Conservation (phyloP, 768 basidiomycete species). For the Tricholoma bakamatsutake region DNA sequence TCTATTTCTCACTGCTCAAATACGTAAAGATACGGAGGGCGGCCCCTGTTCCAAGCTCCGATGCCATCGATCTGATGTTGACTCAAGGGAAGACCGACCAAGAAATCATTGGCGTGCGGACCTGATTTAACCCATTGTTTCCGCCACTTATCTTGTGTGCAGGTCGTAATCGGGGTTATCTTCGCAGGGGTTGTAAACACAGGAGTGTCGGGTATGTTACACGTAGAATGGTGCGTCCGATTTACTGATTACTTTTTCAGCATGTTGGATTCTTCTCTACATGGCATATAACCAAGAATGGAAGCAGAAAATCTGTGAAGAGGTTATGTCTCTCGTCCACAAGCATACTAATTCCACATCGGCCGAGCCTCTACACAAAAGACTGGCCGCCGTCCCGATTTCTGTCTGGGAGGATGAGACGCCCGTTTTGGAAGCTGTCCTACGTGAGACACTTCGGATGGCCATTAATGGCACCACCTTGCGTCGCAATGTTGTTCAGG, state of each 20-base stretch:
- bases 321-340: constrained; percentile 25
- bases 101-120: constrained; percentile 14
- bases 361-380: constrained; percentile 26
- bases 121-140: not conserved
- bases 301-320: constrained; percentile 24
- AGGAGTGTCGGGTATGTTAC: not conserved
- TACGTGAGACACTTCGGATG: constrained; percentile 35
- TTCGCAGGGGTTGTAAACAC: constrained; percentile 33
- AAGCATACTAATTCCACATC: constrained; percentile 21
- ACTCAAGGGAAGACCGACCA: constrained; percentile 21
- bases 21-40: constrained; percentile 24
- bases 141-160: not conserved
- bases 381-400: constrained; percentile 28
- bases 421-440: constrained; percentile 29
- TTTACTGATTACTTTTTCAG: constrained; percentile 14
- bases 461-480: constrained; percentile 22
- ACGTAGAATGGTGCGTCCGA: not conserved
- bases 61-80: constrained; percentile 32
- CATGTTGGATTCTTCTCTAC: constrained; percentile 33
- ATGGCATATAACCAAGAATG: constrained; percentile 29
- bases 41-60: constrained; percentile 18
- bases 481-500: constrained; percentile 29
- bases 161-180: constrained; percentile 30
- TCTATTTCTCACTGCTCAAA: constrained; percentile 20
- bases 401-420: constrained; percentile 36